Percentiles rank a stretch among this genome's conserved stretches.
These are phyloP conservation scores for Suillus americanus DNA, from an alignment of 768 basidiomycete species.

Conservation along the genomic window DNA sequence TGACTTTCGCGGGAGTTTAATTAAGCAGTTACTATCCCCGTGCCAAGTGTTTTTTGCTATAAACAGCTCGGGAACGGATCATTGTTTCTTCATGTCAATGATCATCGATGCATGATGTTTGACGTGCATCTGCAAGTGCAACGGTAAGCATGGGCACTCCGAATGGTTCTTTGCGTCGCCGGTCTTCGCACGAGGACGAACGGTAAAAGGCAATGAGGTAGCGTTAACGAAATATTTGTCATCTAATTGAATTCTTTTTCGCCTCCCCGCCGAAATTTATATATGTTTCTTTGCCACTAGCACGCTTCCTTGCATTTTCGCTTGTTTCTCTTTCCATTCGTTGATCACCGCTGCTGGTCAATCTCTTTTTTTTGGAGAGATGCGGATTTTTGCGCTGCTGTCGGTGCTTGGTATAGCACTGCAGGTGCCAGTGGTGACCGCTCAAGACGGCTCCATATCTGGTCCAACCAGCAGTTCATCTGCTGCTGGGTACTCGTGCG, in stretches of 20 bases:
- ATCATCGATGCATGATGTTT: not conserved
- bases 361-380: not conserved
- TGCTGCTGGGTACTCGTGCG: constrained; percentile 72
- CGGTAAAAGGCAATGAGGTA: not conserved
- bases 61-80: not conserved
- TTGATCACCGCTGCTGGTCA: not conserved
- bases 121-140: not conserved
- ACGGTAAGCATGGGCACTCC: not conserved
- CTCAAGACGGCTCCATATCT: constrained; percentile 49
- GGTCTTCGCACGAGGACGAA: not conserved
- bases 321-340: not conserved
- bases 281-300: not conserved
- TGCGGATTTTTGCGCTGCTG: constrained; percentile 10
- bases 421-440: constrained; percentile 19
- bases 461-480: constrained; percentile 51
- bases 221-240: constrained; percentile 2
- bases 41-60: not conserved
- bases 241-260: not conserved
- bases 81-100: not conserved
- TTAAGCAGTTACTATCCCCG: not conserved
- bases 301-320: not conserved
- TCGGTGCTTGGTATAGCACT: constrained; percentile 3
- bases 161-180: not conserved
- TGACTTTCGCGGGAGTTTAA: not conserved
- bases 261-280: not conserved